These are phyloP conservation scores for Tuber aestivum DNA, from an alignment of 495 filamentous ascomycete genomes.

Conservation along the genomic window DNA sequence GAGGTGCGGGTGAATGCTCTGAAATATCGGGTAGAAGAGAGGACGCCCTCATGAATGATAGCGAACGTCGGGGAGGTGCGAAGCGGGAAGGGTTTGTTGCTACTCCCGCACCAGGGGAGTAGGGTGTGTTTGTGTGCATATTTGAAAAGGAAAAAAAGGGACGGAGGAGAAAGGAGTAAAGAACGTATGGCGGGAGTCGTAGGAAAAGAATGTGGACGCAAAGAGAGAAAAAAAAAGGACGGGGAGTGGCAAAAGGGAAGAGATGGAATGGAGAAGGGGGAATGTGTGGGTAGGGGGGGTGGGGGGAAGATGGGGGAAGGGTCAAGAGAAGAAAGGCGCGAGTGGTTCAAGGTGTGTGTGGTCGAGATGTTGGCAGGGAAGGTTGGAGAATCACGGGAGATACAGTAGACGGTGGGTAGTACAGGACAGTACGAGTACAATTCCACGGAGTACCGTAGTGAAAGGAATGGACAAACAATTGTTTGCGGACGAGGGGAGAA, in stretches of 20 bases:
- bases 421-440: neutral
- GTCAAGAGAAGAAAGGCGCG: neutral
- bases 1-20: slow-evolving; percentile 32
- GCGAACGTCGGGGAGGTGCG: slow-evolving; percentile 32
- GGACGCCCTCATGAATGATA: slow-evolving; percentile 25
- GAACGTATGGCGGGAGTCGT: neutral
- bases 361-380: neutral
- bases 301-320: neutral
- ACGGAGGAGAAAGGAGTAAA: neutral
- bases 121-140: neutral
- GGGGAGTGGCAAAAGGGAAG: neutral
- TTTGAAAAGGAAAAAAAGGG: neutral
- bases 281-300: neutral
- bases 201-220: neutral
- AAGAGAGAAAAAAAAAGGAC: slow-evolving; percentile 10
- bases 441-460: neutral
- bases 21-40: slow-evolving; percentile 41
- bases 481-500: neutral
- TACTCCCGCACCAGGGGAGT: neutral
- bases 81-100: slow-evolving; percentile 13
- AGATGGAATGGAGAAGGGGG: neutral
- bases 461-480: neutral
- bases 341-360: neutral
- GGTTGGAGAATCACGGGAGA: neutral
- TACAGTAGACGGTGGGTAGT: neutral